Evolutionary conservation across 768 basidiomycete genomes (phyloP).

Genomic region (Suillus discolor): DNA sequence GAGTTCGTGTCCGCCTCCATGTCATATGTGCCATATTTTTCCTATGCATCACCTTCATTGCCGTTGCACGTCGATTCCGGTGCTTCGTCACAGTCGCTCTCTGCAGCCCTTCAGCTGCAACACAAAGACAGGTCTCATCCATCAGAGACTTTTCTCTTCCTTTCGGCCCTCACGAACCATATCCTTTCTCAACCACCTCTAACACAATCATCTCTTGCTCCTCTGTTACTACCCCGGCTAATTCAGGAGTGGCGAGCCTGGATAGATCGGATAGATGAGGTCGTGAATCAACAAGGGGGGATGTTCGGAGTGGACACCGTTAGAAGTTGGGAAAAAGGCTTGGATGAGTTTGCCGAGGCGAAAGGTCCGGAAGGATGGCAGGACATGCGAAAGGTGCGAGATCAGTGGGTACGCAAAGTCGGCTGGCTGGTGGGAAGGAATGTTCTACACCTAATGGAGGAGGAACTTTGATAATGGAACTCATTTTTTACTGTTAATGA

Average conservation of each 20-base stretch:
- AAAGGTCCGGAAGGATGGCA: constrained; percentile 46
- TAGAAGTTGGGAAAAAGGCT: constrained; percentile 62
- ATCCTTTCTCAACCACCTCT: constrained; percentile 69
- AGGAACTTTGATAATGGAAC: constrained; percentile 20
- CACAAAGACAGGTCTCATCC: constrained; percentile 72
- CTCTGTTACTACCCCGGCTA: constrained; percentile 63
- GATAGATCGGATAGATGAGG: constrained; percentile 67
- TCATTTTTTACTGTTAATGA: constrained; percentile 7
- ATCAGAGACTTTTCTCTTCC: constrained; percentile 71
- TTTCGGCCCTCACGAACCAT: constrained; percentile 69
- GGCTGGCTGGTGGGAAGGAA: constrained; percentile 73
- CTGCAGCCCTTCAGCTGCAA: constrained; percentile 48
- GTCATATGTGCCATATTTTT: constrained; percentile 87
- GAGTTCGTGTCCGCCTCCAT: constrained; percentile 79
- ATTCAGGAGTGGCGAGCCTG: constrained; percentile 78
- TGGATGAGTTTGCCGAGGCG: constrained; percentile 66
- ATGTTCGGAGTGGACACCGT: constrained; percentile 82
- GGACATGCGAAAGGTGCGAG: constrained; percentile 49
- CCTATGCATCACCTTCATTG: constrained; percentile 39
- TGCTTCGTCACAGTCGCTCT: constrained; percentile 40
- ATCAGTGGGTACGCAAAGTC: constrained; percentile 72
- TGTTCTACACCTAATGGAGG: constrained; percentile 34
- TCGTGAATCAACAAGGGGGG: constrained; percentile 71
- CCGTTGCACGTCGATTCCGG: constrained; percentile 17
- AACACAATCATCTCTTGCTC: constrained; percentile 58